Base-by-base conservation (phyloP, 2,329 filamentous ascomycete genomes). In the Exophiala mesophila region DNA sequence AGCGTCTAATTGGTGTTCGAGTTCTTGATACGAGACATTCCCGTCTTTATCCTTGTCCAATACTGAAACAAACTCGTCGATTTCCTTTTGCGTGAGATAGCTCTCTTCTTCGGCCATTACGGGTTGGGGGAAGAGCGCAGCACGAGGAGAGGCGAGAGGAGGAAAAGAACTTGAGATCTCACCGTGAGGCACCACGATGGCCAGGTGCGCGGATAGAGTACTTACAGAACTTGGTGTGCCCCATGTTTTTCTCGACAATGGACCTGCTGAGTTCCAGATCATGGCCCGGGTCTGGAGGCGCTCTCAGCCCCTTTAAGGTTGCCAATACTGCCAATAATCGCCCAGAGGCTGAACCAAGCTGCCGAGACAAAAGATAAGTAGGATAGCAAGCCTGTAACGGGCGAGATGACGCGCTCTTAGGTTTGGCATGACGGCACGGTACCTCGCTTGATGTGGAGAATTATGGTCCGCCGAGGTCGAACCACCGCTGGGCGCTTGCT, bases 11-110 rank as follows among this genome's bases (percentile, higher is more conserved):
- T 76, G 76, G 3, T 59, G 61, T 52, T 76, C 73, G 20, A 78
- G 54, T 49, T 78, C 74, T 39, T 57, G 57, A 53, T 76, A 76
- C 42, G 71, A 68, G 43, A 78, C 71, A 50, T 60, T 62, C 9
- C 74, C 74, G 55, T 78, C 69, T 15, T 64, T 63, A 45, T 77
- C 66, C 47, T 66, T 64, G 52, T 78, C 74, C 3, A 79, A 60
- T 20, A 73, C 70, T 44, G 75, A 63, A 29, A 78, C 61, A 39
- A 79, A 78, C 3, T 63, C 55, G 5, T 68, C 58, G 34, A 78
- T 73, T 52, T 78, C 74, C 5, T 70, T 62, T 36, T 75, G 65
- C 33, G 57, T 64, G 33, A 73, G 60, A 34, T 62, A 66, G 29
- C 59, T 49, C 2, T 61, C 35, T 6, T 37, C 20, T 15, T 38